Conservation (phyloP, 2,329 filamentous ascomycete genomes). For the Ascocoryne sarcoides region DNA sequence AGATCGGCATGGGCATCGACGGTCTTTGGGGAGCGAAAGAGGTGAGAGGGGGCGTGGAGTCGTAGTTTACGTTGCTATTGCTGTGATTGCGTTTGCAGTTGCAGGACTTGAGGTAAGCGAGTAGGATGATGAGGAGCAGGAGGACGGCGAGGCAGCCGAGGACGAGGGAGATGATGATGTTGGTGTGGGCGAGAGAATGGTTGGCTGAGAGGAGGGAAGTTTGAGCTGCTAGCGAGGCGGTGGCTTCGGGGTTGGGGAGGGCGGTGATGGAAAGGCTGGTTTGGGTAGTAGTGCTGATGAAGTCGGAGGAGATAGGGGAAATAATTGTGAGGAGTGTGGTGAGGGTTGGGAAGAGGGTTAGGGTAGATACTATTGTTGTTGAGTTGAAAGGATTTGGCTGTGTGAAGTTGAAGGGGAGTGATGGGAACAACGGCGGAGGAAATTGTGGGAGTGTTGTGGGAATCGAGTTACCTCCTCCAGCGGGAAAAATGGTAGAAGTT, state of each 20-base stretch:
- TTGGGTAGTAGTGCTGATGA: neutral
- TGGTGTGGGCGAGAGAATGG: neutral
- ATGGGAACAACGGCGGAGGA: neutral
- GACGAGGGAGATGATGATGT: neutral
- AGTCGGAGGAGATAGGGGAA: neutral
- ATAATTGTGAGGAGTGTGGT: neutral
- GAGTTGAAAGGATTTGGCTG: neutral
- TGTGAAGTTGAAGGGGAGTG: neutral
- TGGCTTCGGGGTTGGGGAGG: neutral
- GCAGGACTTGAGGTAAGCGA: neutral
- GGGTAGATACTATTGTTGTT: neutral
- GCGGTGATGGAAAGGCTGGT: neutral
- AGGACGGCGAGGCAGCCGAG: neutral
- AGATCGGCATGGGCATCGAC: neutral
- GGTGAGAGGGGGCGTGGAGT: neutral
- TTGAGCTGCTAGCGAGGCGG: neutral
- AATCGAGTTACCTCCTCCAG: neutral
- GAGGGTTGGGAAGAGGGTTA: neutral
- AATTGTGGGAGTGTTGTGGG: neutral
- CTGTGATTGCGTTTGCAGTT: neutral
- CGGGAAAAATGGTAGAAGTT: neutral
- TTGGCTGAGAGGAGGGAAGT: neutral
- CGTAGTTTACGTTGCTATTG: neutral
- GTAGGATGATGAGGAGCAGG: neutral
- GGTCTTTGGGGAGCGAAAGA: neutral